phyloP scores from a whole-genome alignment of 2,329 filamentous ascomycete species.

The Ophiostoma novo-ulmi region DNA sequence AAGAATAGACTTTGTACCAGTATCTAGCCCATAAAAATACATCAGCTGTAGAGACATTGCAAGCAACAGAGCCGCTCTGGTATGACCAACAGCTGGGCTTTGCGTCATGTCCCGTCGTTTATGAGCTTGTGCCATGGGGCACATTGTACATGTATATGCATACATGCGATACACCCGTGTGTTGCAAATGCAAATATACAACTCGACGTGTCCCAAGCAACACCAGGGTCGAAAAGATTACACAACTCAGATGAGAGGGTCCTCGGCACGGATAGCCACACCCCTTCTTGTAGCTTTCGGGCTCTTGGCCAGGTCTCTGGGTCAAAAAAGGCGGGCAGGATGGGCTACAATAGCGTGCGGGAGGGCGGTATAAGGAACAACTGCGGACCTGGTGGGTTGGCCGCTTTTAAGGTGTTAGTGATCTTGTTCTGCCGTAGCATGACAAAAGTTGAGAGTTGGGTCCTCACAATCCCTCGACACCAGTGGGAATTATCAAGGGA shows the following conservation, averaged over 20 bases:
- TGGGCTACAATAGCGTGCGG: not conserved
- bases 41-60: not conserved
- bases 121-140: not conserved
- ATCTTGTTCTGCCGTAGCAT: not conserved
- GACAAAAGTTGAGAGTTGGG: not conserved
- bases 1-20: conserved; percentile 5
- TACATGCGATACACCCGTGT: not conserved
- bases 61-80: not conserved
- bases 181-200: not conserved
- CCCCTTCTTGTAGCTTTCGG: not conserved
- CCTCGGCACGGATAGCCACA: not conserved
- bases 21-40: not conserved
- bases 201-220: not conserved
- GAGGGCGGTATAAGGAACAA: not conserved
- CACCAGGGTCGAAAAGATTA: not conserved
- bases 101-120: not conserved
- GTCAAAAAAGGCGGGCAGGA: not conserved
- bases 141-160: not conserved
- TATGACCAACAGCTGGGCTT: not conserved
- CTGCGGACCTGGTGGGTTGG: not conserved
- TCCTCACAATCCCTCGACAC: not conserved
- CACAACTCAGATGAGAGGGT: not conserved
- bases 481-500: not conserved
- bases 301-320: not conserved
- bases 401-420: not conserved